Conservation (phyloP, 2,329 filamentous ascomycete genomes). For the Colletotrichum euphorbiae region DNA sequence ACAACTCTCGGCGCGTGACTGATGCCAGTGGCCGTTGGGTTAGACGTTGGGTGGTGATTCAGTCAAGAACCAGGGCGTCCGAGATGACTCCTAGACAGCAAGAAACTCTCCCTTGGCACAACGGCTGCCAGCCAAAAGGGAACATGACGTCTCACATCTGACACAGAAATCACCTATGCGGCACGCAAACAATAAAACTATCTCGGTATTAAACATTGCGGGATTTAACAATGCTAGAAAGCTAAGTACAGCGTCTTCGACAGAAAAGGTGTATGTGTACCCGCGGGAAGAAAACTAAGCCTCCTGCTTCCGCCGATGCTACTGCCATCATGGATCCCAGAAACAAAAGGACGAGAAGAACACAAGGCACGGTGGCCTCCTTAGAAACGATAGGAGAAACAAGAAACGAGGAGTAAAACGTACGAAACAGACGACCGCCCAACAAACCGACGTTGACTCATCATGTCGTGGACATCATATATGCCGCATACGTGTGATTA, state of each 20-base stretch:
- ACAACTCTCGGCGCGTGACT: background rate
- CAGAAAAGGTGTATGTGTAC: background rate
- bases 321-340: slow-evolving; percentile 22
- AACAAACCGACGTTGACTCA: slow-evolving; percentile 31
- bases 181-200: too few relatives aligned
- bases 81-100: background rate
- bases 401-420: slow-evolving; percentile 10
- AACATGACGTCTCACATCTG: background rate
- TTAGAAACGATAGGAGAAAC: background rate
- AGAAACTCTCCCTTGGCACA: too few relatives aligned
- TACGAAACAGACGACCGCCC: slow-evolving; percentile 29
- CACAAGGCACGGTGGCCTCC: background rate
- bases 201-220: slow-evolving; percentile 23
- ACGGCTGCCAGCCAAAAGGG: background rate
- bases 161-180: background rate
- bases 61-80: background rate
- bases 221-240: slow-evolving; percentile 18
- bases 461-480: slow-evolving; percentile 35
- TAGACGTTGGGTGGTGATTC: slow-evolving; percentile 3
- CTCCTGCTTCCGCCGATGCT: slow-evolving; percentile 29
- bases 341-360: background rate
- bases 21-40: background rate
- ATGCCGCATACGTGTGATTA: slow-evolving; percentile 32
- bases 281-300: background rate
- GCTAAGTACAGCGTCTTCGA: slow-evolving; percentile 17